These are phyloP conservation scores for Pichia sorboxylosa DNA, from an alignment of 1,139 yeast genomes.

Conservation along the genomic window DNA sequence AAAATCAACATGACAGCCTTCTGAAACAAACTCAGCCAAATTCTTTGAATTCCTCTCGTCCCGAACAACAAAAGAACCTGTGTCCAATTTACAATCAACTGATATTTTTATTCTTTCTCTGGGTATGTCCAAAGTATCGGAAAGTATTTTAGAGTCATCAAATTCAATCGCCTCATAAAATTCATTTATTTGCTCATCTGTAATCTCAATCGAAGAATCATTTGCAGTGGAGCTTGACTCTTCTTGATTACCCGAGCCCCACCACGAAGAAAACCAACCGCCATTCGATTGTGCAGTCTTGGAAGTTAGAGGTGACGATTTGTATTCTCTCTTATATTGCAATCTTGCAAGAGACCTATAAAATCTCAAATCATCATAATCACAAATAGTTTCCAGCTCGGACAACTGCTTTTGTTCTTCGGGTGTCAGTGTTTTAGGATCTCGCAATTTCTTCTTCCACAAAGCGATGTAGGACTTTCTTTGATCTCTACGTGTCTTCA, in stretches of 20 bases:
- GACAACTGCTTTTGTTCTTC: conserved; percentile 33
- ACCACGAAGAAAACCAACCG: conserved; percentile 56
- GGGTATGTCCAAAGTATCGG: conserved; percentile 54
- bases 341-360: conserved; percentile 72
- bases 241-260: conserved; percentile 26
- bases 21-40: conserved; percentile 71
- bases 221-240: conserved; percentile 5
- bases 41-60: conserved; percentile 29
- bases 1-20: conserved; percentile 67
- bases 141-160: conserved; percentile 51
- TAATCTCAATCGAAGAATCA: conserved; percentile 25
- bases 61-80: conserved; percentile 66
- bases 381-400: conserved; percentile 45
- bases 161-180: conserved; percentile 89
- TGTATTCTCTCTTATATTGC: conserved; percentile 48
- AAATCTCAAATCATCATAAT: conserved; percentile 72
- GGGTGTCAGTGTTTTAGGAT: conserved; percentile 19
- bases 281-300: conserved; percentile 9
- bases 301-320: conserved; percentile 6
- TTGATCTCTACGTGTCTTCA: conserved; percentile 60
- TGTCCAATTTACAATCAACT: conserved; percentile 53
- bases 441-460: conserved; percentile 44
- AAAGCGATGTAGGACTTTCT: conserved; percentile 56
- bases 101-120: conserved; percentile 60
- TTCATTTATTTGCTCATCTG: conserved; percentile 68